Conservation (phyloP, 305 asterid genomes). For the Fraxinus velutina region DNA sequence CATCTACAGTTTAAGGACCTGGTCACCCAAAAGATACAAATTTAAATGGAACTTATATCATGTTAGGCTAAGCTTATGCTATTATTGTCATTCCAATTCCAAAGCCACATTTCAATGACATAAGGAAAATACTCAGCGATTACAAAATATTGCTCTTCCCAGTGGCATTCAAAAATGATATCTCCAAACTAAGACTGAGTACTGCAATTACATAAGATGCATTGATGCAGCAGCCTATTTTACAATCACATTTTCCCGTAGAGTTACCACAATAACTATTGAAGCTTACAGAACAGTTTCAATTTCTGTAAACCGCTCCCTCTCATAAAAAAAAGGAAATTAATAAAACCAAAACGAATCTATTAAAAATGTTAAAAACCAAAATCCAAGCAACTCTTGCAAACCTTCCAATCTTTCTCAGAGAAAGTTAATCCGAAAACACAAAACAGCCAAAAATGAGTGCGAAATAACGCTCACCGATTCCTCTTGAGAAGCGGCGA, state of each 20-base stretch:
- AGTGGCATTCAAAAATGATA: background rate
- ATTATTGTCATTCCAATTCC: background rate
- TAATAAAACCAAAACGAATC: background rate
- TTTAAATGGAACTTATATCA: background rate
- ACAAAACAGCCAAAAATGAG: background rate
- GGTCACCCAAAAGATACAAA: background rate
- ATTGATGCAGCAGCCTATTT: background rate
- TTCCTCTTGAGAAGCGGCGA: slow-evolving; percentile 70
- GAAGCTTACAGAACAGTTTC: background rate
- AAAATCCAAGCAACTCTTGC: background rate
- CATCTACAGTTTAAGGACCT: background rate
- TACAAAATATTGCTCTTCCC: background rate
- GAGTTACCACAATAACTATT: background rate
- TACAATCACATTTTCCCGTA: background rate
- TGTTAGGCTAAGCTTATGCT: background rate
- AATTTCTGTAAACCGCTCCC: background rate
- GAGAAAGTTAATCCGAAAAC: slow-evolving; percentile 4
- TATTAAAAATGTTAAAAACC: background rate
- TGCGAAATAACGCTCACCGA: slow-evolving; percentile 37
- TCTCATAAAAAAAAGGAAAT: background rate
- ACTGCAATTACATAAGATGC: background rate
- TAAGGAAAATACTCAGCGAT: background rate
- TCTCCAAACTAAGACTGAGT: background rate
- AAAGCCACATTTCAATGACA: background rate
- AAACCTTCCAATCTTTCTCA: background rate